Evolutionary conservation across 1,284 basidiomycete genomes (phyloP).

Genomic region (Flammula alnicola): DNA sequence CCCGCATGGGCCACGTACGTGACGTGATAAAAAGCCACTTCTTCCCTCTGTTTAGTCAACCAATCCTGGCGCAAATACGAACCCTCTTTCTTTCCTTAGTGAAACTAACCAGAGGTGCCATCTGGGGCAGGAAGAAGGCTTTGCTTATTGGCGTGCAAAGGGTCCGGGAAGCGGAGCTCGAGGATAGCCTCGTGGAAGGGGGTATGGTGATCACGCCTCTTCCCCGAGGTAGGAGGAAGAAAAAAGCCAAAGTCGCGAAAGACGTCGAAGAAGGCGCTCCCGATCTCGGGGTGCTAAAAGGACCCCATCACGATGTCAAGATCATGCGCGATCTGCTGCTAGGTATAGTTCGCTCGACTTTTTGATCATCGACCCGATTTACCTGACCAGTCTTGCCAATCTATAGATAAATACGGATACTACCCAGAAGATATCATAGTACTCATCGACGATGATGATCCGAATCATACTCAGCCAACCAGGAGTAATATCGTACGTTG

Average conservation of each 20-base stretch:
- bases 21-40: too few species aligned
- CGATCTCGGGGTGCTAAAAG: slow-evolving; percentile 15
- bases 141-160: slow-evolving; percentile 18
- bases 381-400: background rate
- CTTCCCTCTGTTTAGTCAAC: too few species aligned
- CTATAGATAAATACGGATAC: slow-evolving; percentile 18
- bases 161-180: slow-evolving; percentile 4
- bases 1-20: too few species aligned
- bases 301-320: slow-evolving; percentile 19
- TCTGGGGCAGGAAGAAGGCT: slow-evolving; percentile 17
- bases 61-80: too few species aligned
- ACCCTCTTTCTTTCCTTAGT: too few species aligned
- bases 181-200: background rate
- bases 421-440: slow-evolving; percentile 18
- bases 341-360: slow-evolving; percentile 7
- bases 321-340: slow-evolving; percentile 18
- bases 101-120: too few species aligned
- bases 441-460: slow-evolving; percentile 20
- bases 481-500: slow-evolving; percentile 16
- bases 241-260: slow-evolving; percentile 2
- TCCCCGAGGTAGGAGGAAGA: background rate
- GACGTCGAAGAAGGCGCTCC: slow-evolving; percentile 7
- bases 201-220: background rate
- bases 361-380: background rate
- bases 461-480: slow-evolving; percentile 18